Conservation (phyloP, 441 rosid species). For the Kokia cookei region DNA sequence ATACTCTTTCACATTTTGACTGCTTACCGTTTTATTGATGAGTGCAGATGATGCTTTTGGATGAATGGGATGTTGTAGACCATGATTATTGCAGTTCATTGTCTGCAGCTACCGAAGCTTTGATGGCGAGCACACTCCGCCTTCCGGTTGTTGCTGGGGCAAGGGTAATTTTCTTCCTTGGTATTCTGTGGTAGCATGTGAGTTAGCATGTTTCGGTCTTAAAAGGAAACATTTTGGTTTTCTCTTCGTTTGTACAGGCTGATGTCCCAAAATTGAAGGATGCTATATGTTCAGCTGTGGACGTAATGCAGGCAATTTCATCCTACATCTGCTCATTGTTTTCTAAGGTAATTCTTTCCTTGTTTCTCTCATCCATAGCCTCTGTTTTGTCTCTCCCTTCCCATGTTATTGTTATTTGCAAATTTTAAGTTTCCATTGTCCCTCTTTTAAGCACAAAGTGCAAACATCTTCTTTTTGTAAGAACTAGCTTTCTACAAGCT, state of each 20-base stretch:
- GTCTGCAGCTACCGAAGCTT: slow-evolving; percentile 68
- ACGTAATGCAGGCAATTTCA: slow-evolving; percentile 86
- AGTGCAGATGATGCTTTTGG: slow-evolving; percentile 57
- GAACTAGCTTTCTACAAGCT: background rate
- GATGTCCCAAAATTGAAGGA: slow-evolving; percentile 65
- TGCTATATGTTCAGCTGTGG: slow-evolving; percentile 78
- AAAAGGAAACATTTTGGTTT: background rate
- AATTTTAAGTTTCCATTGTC: background rate
- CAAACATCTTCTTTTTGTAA: background rate
- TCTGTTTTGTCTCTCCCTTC: background rate
- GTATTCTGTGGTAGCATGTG: background rate
- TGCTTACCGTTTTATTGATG: background rate
- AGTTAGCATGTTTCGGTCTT: slow-evolving; percentile 4
- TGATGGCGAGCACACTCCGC: slow-evolving; percentile 80
- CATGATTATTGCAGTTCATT: slow-evolving; percentile 55
- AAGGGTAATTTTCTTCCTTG: slow-evolving; percentile 37
- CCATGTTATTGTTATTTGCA: background rate
- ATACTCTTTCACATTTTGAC: background rate
- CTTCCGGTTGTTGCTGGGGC: slow-evolving; percentile 86
- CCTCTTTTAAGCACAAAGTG: background rate
- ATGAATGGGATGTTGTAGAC: slow-evolving; percentile 55
- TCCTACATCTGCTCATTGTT: slow-evolving; percentile 58
- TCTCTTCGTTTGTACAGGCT: slow-evolving; percentile 40
- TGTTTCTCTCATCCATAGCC: background rate
- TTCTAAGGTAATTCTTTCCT: slow-evolving; percentile 51